Evolutionary conservation across 2,329 filamentous ascomycete species (phyloP), one percentile per base, ranked within the genome.

Genomic region (Davidsoniella virescens): DNA sequence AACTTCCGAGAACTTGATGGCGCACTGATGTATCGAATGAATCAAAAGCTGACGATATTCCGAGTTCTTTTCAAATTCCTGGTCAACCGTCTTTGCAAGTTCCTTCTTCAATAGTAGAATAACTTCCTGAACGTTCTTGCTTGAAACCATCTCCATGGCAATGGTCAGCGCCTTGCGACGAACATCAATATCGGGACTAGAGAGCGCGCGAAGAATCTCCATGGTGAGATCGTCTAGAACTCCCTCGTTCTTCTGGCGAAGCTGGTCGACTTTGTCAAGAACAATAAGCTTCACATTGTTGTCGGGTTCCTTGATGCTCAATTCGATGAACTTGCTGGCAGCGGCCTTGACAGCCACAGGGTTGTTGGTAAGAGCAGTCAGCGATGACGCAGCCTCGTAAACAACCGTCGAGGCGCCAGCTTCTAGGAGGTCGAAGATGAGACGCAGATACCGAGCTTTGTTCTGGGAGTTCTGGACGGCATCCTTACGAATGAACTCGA

Each of bases 281-380:
- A 98, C 92, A 58, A 98, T 98, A 43, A 98, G 80, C 70, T 98
- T 98, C 56, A 98, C 92, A 62, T 98, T 98, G 71, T 98, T 98
- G 65, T 98, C 92, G 0, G 92, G 82, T 67, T 96, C 92, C 68
- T 94, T 94, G 63, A 98, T 95, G 63, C 84, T 87, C 7, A 98
- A 73, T 65, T 98, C 92, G 56, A 96, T 94, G 63, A 98, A 92
- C 63, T 98, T 98, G 58, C 79, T 77, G 12, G 92, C 92, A 8
- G 92, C 92, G 23, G 92, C 92, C 69, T 96, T 98, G 53, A 98
- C 90, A 16, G 92, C 92, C 10, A 98, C 92, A 1, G 92, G 90
- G 67, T 98, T 98, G 65, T 78, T 93, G 17, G 92, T 98, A 49
- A 98, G 76, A 1, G 88, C 82, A 5, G 90, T 96, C 51, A 98